Evolutionary conservation across 345 rosid genomes (phyloP), one percentile per base, ranked within the genome.

Genomic region (Diplotaxis tenuifolia): DNA sequence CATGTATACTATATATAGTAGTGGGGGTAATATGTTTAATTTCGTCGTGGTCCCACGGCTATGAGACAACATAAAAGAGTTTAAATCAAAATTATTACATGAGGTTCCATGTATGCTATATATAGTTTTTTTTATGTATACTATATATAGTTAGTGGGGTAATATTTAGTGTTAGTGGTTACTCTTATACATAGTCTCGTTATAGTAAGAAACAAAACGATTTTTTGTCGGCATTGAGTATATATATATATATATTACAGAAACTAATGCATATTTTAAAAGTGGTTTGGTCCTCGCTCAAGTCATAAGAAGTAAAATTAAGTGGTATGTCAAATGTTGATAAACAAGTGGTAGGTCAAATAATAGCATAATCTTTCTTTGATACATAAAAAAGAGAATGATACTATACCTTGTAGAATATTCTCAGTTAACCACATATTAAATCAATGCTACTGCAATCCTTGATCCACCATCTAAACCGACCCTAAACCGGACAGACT

Each of bases 11-110:
- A n/a, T n/a, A n/a, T n/a, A n/a, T n/a, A n/a, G n/a, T n/a, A n/a
- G n/a, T n/a, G n/a, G n/a, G n/a, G n/a, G n/a, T n/a, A n/a, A n/a
- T 62, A 76, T 29, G 71, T 22, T 75, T 69, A 63, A 69, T 76
- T 70, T 76, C 70, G 79, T 69, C 42, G 62, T 63, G 42, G 79
- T 66, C 31, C 69, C 75, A 69, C 14, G 7, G 64, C 74, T 34
- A 29, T 9, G 31, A 69, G 52, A 56, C 65, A 45, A 57, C 56
- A 14, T 9, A 20, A 32, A 31, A 21, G 34, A 21, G 64, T 20
- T 57, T 19, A 19, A 52, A 61, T 47, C 53, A 11, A 52, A 19
- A 14, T 29, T 38, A 65, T 62, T 68, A 64, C 70, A 68, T 52
- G 56, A 65, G 77, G 68, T 67, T 49, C 73, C 57, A 75, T 67